phyloP scores from a whole-genome alignment of 768 basidiomycete genomes.

The Trametes sanguinea region DNA sequence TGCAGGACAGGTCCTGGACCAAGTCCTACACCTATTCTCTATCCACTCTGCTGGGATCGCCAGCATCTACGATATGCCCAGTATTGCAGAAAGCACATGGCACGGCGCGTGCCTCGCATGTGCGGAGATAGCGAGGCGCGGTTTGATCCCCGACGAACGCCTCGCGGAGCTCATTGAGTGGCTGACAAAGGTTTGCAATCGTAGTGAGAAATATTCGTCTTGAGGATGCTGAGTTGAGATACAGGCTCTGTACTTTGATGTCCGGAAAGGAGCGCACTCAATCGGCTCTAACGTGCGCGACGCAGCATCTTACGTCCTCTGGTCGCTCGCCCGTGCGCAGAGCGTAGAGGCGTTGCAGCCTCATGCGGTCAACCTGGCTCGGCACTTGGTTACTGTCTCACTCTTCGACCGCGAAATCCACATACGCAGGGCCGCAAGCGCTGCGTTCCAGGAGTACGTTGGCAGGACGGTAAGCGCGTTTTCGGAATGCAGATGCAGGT shows the following conservation, averaged over 20 bases:
- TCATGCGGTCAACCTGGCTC: slow-evolving; percentile 67
- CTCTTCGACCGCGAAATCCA: slow-evolving; percentile 93
- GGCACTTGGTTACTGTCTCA: slow-evolving; percentile 72
- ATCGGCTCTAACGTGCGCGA: slow-evolving; percentile 95
- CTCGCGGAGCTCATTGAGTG: slow-evolving; percentile 72
- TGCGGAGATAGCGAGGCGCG: slow-evolving; percentile 89
- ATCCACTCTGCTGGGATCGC: slow-evolving; percentile 70
- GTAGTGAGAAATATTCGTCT: neutral
- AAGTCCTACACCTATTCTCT: slow-evolving; percentile 71
- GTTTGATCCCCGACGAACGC: slow-evolving; percentile 58
- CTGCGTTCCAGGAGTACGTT: slow-evolving; percentile 96
- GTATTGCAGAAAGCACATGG: slow-evolving; percentile 86
- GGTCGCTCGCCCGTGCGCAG: slow-evolving; percentile 88
- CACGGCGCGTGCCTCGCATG: slow-evolving; percentile 92
- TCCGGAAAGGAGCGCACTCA: slow-evolving; percentile 89
- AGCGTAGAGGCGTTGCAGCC: slow-evolving; percentile 57
- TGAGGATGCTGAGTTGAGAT: neutral
- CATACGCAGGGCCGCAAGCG: slow-evolving; percentile 93
- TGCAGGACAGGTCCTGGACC: slow-evolving; percentile 79
- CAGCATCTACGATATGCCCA: slow-evolving; percentile 67
- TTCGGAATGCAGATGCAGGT: neutral
- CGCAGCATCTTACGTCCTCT: slow-evolving; percentile 90
- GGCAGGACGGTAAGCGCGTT: slow-evolving; percentile 76
- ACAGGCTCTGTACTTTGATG: slow-evolving; percentile 90
- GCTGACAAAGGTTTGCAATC: slow-evolving; percentile 66